A percentile compares a stretch with the other conserved stretches of the same genome.
Evolutionary conservation across 2,329 filamentous ascomycete species (phyloP).

Genomic region (Lachnellula cervina): DNA sequence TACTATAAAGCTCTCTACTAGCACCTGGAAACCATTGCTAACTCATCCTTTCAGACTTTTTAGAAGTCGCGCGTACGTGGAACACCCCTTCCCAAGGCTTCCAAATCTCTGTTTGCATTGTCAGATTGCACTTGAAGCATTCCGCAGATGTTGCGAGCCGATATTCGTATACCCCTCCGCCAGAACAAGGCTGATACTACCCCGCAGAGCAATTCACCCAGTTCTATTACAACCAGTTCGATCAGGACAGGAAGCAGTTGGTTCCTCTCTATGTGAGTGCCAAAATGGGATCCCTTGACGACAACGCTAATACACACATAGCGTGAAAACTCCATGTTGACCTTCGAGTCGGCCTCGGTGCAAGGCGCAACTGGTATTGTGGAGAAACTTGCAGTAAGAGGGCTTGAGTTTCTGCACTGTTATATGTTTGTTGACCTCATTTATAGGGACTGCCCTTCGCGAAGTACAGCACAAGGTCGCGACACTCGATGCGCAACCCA

Average conservation of each 20-base stretch:
- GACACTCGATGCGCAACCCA: slow-evolving; percentile 81
- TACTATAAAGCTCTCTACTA: background rate
- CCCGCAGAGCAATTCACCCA: slow-evolving; percentile 74
- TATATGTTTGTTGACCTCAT: slow-evolving; percentile 7
- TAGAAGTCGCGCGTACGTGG: slow-evolving; percentile 38
- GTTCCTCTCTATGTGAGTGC: slow-evolving; percentile 72
- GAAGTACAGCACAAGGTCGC: slow-evolving; percentile 71
- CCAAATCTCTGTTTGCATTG: background rate
- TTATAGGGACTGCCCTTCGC: slow-evolving; percentile 70
- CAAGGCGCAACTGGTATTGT: slow-evolving; percentile 63
- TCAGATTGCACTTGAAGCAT: background rate
- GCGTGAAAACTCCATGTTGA: slow-evolving; percentile 85
- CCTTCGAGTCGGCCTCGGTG: slow-evolving; percentile 71
- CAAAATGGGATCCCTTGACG: slow-evolving; percentile 1
- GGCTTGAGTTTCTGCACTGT: background rate
- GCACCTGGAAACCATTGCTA: slow-evolving; percentile 13
- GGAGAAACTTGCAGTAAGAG: slow-evolving; percentile 73
- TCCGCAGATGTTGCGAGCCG: background rate
- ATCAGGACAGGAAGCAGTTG: slow-evolving; percentile 62
- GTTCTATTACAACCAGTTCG: slow-evolving; percentile 90
- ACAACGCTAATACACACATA: slow-evolving; percentile 37
- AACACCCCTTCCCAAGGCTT: background rate
- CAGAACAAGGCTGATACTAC: slow-evolving; percentile 16
- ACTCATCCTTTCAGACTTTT: slow-evolving; percentile 33
- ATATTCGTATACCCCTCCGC: background rate